A percentile compares a stretch with the other conserved stretches of the same genome.
Evolutionary conservation across 2,329 filamentous ascomycete genomes (phyloP).

Genomic region (Lithohypha guttulata): DNA sequence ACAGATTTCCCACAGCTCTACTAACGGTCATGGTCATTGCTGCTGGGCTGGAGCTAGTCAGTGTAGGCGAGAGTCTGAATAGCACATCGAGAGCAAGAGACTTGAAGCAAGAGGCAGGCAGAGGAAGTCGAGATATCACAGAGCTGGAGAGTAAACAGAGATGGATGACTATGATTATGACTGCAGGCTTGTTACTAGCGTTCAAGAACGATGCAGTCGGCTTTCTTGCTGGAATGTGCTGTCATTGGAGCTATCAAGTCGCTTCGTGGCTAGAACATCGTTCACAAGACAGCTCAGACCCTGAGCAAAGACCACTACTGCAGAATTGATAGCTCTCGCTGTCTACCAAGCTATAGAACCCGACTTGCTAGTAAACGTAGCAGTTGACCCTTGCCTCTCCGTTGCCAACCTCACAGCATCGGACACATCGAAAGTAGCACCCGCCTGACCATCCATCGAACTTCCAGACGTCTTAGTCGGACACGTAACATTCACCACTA

Average conservation of each 20-base stretch:
- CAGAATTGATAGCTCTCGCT: conserved; percentile 6
- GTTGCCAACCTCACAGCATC: conserved; percentile 17
- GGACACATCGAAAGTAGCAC: too few relatives aligned
- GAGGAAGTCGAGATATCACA: conserved; percentile 12
- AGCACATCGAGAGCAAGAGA: conserved; percentile 53
- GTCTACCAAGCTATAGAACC: conserved; percentile 17
- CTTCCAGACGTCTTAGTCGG: too few relatives aligned
- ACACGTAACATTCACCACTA: conserved; percentile 20
- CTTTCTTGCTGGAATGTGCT: conserved; percentile 70
- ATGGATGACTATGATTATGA: conserved; percentile 86
- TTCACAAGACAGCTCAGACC: background rate
- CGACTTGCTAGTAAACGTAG: conserved; percentile 15
- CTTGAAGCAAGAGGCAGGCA: conserved; percentile 33
- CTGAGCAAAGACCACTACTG: conserved; percentile 14
- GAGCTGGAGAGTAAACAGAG: conserved; percentile 59
- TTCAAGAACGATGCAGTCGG: conserved; percentile 87
- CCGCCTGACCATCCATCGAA: too few relatives aligned
- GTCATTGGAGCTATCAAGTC: conserved; percentile 56
- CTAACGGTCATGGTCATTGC: conserved; percentile 84
- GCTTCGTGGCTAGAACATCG: conserved; percentile 2
- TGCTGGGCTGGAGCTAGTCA: conserved; percentile 75
- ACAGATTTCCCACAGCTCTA: conserved; percentile 62
- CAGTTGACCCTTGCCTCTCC: conserved; percentile 15
- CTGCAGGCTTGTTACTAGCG: conserved; percentile 67
- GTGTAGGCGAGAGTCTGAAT: conserved; percentile 75